phyloP scores from a whole-genome alignment of 306 rosid genomes.

The Leucaena leucocephala region DNA sequence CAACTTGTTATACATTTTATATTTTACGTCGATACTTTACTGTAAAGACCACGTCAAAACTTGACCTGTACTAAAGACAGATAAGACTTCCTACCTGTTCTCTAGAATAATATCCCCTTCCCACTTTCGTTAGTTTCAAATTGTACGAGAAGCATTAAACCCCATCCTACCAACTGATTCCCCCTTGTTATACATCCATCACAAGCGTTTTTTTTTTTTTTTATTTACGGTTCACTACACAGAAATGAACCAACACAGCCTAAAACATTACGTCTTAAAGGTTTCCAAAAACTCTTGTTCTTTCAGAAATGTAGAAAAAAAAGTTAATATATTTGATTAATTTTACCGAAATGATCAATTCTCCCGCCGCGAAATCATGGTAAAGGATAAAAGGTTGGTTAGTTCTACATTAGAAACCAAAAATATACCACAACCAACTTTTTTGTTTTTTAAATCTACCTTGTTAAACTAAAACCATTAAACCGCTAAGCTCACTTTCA shows the following conservation, averaged over 20 bases:
- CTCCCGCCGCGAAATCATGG: not conserved
- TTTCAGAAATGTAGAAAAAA: not conserved
- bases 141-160: not conserved
- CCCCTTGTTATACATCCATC: conserved; percentile 5
- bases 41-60: conserved; percentile 15
- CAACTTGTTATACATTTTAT: not conserved
- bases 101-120: not conserved
- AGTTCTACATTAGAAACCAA: not conserved
- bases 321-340: not conserved
- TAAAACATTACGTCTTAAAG: not conserved
- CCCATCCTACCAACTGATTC: not conserved
- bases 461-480: conserved; percentile 14
- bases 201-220: not conserved
- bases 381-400: not conserved
- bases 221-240: conserved; percentile 4
- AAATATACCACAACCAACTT: not conserved
- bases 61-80: not conserved
- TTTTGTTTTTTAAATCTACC: not conserved
- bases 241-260: conserved; percentile 18
- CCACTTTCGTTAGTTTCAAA: not conserved
- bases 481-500: conserved; percentile 22
- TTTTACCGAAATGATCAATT: not conserved
- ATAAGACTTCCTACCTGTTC: conserved; percentile 1
- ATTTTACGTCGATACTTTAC: not conserved
- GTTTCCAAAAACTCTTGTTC: conserved; percentile 19